Conservation (phyloP, 2,329 filamentous ascomycete genomes). For the Thelonectria olida region DNA sequence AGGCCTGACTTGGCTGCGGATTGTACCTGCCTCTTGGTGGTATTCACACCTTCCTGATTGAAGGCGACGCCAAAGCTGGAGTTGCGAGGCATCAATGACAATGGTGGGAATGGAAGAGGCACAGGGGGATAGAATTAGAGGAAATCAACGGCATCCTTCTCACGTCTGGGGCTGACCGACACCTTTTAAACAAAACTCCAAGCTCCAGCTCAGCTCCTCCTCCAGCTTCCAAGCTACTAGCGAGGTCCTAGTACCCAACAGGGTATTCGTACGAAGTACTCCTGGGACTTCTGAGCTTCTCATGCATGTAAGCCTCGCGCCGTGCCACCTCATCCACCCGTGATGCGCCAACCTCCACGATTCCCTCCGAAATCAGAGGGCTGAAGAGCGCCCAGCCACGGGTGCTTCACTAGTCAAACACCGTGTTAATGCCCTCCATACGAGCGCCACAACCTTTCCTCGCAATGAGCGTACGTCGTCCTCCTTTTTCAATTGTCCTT, state of each 20-base stretch:
- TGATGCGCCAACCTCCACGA: neutral
- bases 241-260: neutral
- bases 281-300: neutral
- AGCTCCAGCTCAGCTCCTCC: neutral
- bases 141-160: neutral
- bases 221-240: too few relatives aligned
- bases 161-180: neutral
- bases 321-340: constrained; percentile 4
- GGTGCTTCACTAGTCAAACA: neutral
- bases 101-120: neutral
- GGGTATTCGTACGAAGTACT: neutral
- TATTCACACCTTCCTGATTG: neutral
- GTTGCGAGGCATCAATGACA: neutral
- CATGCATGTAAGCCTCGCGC: constrained; percentile 7
- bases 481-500: neutral
- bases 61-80: neutral
- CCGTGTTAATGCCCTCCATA: too few relatives aligned
- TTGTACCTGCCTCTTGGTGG: neutral
- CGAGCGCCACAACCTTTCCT: too few relatives aligned
- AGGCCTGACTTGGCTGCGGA: neutral
- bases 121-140: neutral
- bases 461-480: neutral
- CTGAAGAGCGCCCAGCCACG: neutral
- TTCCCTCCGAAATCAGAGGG: neutral
- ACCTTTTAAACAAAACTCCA: neutral